phyloP scores from a whole-genome alignment of 495 filamentous ascomycete species.

The Paragyromitra xinjiangensis region DNA sequence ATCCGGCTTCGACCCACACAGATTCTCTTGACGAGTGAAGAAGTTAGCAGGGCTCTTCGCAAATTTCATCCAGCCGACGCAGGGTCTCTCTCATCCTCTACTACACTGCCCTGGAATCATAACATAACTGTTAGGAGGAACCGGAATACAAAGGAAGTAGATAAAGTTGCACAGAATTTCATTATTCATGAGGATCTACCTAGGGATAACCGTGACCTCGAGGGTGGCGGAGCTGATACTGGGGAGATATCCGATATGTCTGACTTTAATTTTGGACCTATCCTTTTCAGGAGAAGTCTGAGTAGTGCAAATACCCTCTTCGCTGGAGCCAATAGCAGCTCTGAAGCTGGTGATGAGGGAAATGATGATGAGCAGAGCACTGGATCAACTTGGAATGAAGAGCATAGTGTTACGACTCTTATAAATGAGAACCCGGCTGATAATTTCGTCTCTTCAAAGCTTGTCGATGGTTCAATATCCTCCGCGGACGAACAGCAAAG shows the following conservation, averaged over 20 bases:
- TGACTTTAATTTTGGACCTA: conserved; percentile 49
- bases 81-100: conserved; percentile 4
- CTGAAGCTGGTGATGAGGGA: conserved; percentile 19
- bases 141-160: neutral
- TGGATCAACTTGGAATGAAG: conserved; percentile 29
- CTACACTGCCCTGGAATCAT: conserved; percentile 26
- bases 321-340: conserved; percentile 17
- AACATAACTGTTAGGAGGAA: conserved; percentile 37
- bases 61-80: conserved; percentile 1
- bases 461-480: conserved; percentile 25
- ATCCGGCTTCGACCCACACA: conserved; percentile 52
- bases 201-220: neutral
- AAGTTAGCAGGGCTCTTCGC: conserved; percentile 38
- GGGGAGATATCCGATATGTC: conserved; percentile 48
- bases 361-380: conserved; percentile 23
- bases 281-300: conserved; percentile 10
- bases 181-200: conserved; percentile 34
- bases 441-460: conserved; percentile 24
- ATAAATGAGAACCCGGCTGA: conserved; percentile 10
- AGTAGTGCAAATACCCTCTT: conserved; percentile 12
- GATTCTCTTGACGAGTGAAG: conserved; percentile 45
- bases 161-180: conserved; percentile 10
- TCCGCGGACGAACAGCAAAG: conserved; percentile 12
- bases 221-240: conserved; percentile 1
- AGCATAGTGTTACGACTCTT: conserved; percentile 27